Base-by-base conservation (phyloP, 225 moss, liverwort and hornwort species). In the Polytrichum commune region DNA sequence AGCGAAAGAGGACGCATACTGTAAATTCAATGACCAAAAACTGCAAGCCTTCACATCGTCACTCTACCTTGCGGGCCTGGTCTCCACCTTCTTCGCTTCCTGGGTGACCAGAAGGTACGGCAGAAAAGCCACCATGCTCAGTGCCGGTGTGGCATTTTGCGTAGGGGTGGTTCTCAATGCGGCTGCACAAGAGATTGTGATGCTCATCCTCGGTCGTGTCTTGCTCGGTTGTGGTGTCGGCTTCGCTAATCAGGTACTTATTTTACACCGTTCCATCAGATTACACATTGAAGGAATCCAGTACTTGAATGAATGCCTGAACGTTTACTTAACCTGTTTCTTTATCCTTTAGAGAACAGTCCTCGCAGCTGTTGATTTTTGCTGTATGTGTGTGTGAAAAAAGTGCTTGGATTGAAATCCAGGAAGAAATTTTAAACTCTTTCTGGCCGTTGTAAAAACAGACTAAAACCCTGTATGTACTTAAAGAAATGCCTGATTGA, bases 41-140 rank as follows among this genome's bases (percentile, higher is more conserved):
- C 61, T 87, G 54, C 83, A 83, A 55, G 78, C 85, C 4, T 89
- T 89, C 74, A 89, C 88, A 27, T 89, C 85, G 18, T 89, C 88
- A 54, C 81, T 89, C n/a, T 89, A 89, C 71, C 69, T 89, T 65
- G 0, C 88, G 8, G 88, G 82, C 55, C 74, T 89, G 5, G 76
- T 89, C 26, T 85, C 88, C 23, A 85, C 88, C 18, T 85, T 80
- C 70, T 80, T 86, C 57, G 86, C 88, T 16, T 89, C 88, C 0
- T 85, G 76, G 32, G 83, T 80, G 5, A 89, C 85, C 8, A 61
- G 73, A 0, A 28, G 83, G 25, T 85, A 64, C 29, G 88, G 88
- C 4, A 77, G 88, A 19, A 85, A 80, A 56, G 76, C 80, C 1
- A 85, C 88, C 28, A 89, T 89, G 85, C 81, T 78, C 5, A 86